Conservation (phyloP, 768 basidiomycete genomes). For the Leccinellum luteum region DNA sequence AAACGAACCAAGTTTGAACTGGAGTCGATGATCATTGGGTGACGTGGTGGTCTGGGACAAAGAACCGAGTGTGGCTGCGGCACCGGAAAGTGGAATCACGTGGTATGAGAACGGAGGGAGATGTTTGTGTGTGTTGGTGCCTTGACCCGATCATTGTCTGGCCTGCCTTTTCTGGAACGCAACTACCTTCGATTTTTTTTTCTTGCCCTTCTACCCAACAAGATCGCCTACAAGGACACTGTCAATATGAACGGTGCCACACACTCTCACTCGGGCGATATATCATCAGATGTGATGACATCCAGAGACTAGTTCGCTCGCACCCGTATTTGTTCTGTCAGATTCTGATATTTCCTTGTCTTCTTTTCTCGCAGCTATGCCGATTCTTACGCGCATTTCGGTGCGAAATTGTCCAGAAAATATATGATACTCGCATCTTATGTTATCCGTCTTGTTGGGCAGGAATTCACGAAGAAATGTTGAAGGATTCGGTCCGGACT, state of each 20-base stretch:
- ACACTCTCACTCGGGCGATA: constrained; percentile 24
- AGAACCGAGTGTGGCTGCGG: constrained; percentile 17
- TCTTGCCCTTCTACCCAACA: not conserved
- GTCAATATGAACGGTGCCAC: constrained; percentile 31
- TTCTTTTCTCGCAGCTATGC: constrained; percentile 68
- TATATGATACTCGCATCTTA: constrained; percentile 4
- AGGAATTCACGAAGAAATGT: constrained; percentile 99
- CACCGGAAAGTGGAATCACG: constrained; percentile 13
- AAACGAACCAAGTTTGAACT: constrained; percentile 26
- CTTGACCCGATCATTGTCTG: constrained; percentile 9
- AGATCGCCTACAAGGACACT: constrained; percentile 2
- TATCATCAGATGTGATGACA: constrained; percentile 57
- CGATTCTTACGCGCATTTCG: constrained; percentile 94
- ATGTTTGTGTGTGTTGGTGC: constrained; percentile 16
- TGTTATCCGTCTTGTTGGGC: constrained; percentile 3
- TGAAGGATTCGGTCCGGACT: constrained; percentile 95
- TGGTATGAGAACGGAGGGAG: constrained; percentile 4
- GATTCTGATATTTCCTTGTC: constrained; percentile 38
- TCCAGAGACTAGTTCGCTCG: constrained; percentile 83
- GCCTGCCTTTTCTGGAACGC: constrained; percentile 8
- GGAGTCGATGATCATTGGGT: constrained; percentile 26
- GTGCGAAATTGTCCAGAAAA: constrained; percentile 39
- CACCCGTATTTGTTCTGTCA: constrained; percentile 24
- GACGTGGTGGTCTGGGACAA: not conserved
- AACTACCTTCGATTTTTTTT: not conserved